Evolutionary conservation across 441 rosid species (phyloP), one percentile per base, ranked within the genome.

Genomic region (Jatropha multifida): DNA sequence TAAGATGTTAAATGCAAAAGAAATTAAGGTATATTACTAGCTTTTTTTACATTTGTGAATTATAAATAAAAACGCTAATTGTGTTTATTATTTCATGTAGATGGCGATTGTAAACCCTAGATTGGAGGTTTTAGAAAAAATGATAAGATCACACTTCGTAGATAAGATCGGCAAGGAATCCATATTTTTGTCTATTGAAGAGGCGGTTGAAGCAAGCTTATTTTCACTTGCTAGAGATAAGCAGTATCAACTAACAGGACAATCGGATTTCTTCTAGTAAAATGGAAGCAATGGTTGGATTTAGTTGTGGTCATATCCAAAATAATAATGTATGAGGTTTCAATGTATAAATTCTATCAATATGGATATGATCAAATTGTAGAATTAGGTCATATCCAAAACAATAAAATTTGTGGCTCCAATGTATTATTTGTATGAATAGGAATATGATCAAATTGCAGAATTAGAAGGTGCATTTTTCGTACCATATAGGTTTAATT

Each of bases 81-180:
- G 38, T 7, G n/a, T 75, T 56, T 14, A 51, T 56, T 20, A 17
- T 68, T 44, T 9, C 5, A 37, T 69, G 74, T 83, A 94, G 98
- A 65, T 91, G 82, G 82, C 80, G 74, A 74, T 94, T 63, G 78
- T 94, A 72, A 92, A 94, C 65, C 97, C 99, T 11, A 86, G 97
- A 76, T 55, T 83, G 14, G 97, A 85, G 23, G 94, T 94, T 2
- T 64, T 92, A 77, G 99, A 94, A 81, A 94, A 94, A 87, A 79
- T 94, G 96, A 88, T 84, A 49, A 74, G 85, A 64, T 78, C 99
- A 0, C 75, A 86, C 11, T 87, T 94, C 54, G 78, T 82, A 3
- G 94, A 91, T 63, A 76, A 66, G 54, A 63, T 87, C 18, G 97
- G 97, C 32, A 92, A 83, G 74, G 90, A 88, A 52, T 76, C 68